phyloP scores from a whole-genome alignment of 1,284 basidiomycete species.

The Cyathus pygmaeus region DNA sequence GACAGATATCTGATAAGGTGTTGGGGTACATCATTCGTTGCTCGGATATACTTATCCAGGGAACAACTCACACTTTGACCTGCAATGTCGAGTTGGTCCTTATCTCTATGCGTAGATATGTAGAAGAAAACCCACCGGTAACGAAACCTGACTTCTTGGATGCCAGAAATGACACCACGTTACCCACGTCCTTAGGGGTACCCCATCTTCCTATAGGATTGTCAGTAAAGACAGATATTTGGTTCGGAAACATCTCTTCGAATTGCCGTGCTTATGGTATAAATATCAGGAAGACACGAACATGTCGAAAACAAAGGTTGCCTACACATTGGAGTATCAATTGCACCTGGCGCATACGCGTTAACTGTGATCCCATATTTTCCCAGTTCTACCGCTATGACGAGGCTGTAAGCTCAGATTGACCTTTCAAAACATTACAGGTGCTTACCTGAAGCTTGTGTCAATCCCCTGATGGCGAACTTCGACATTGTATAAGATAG shows the following conservation, averaged over 20 bases:
- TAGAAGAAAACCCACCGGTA: conserved; percentile 35
- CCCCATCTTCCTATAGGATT: neutral
- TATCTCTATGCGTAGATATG: too few relatives aligned
- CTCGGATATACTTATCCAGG: too few relatives aligned
- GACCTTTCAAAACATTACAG: neutral
- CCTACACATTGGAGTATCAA: neutral
- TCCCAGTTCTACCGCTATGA: conserved; percentile 27
- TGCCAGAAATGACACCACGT: conserved; percentile 54
- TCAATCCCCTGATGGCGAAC: conserved; percentile 43
- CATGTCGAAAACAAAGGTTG: neutral
- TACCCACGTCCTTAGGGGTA: conserved; percentile 50
- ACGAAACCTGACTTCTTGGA: conserved; percentile 51
- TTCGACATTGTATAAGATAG: conserved; percentile 36
- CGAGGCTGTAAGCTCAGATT: neutral
- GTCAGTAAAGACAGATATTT: neutral
- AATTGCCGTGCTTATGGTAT: too few relatives aligned
- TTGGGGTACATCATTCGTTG: too few relatives aligned
- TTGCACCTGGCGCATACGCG: conserved; percentile 32
- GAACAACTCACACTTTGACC: too few relatives aligned
- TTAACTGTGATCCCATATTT: conserved; percentile 36
- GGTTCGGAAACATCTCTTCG: too few relatives aligned
- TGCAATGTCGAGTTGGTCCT: too few relatives aligned
- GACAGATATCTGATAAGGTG: too few relatives aligned
- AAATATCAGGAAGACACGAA: too few relatives aligned
- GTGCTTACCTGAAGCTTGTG: conserved; percentile 36